Base-by-base conservation (phyloP, 139 green algal genomes). In the Micractinium conductrix region DNA sequence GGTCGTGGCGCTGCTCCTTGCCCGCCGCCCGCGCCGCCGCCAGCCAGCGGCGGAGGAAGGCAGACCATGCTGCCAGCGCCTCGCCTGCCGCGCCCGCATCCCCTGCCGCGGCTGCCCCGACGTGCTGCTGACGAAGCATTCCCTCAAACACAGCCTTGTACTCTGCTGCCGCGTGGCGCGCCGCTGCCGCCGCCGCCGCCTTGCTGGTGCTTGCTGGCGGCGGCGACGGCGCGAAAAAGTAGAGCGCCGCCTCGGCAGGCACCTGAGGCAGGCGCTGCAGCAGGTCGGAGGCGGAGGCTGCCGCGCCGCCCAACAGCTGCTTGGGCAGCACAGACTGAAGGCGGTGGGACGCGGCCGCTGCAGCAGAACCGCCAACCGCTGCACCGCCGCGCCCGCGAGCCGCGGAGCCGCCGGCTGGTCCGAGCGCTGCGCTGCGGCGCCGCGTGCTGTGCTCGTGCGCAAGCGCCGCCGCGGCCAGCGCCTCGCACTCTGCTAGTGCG, bases 11-110 rank as follows among this genome's bases (percentile, higher is more conserved):
- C 38, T 44, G 48, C 82, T 53, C 37, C 58, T 33, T 45, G 45
- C 2, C 40, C 1, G 48, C 83, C 21, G 74, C 74, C 4, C 60
- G 74, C 55, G 14, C 35, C 1, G 83, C 83, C 3, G 74, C 76
- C 53, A 67, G 26, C 83, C 83, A 87, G 53, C 83, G 83, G 2
- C 80, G 81, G 12, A 84, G 12, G 74, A 87, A 87, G 19, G 71
- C 12, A 3, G 19, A 4, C 83, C 83, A 87, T 24, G 83, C 83
- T 2, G 22, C n/a, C 30, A 81, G 67, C 44, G 22, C 5, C 19
- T 40, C 55, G 9, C 16, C 60, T 24, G 65, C 78, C 44, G 37
- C 63, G n/a, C 48, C 19, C 1, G 80, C 68, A 35, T 78, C 45
- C 24, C 70, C 48, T n/a, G 50, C 45, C 22, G 62, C 60, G 17